phyloP scores from a whole-genome alignment of 352 stramenopile species.

The Pythium angustatum region DNA sequence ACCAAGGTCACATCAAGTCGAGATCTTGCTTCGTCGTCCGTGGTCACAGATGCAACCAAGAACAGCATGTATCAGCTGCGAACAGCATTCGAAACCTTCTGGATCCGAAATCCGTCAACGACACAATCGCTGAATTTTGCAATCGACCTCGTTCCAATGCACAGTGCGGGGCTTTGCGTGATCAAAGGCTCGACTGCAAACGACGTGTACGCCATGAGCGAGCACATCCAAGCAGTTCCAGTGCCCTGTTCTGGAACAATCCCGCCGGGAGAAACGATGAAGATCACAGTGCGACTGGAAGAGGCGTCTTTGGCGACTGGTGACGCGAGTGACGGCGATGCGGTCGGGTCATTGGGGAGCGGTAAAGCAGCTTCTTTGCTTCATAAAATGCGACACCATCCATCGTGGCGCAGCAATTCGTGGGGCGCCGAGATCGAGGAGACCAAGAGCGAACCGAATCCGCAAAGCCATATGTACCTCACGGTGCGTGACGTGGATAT shows the following conservation, averaged over 20 bases:
- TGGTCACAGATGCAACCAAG: conserved; percentile 20
- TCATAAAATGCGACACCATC: conserved; percentile 80
- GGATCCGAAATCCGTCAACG: conserved; percentile 75
- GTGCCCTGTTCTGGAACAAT: conserved; percentile 74
- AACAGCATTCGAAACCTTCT: conserved; percentile 75
- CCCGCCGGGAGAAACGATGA: conserved; percentile 66
- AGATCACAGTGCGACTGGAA: conserved; percentile 80
- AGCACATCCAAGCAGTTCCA: conserved; percentile 74
- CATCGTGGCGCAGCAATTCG: conserved; percentile 81
- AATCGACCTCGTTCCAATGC: conserved; percentile 69
- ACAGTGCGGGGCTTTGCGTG: conserved; percentile 62
- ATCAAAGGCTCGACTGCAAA: conserved; percentile 52
- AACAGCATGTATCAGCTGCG: conserved; percentile 62
- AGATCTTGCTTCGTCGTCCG: conserved; percentile 11
- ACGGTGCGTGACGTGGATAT: conserved; percentile 72
- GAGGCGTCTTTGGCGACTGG: conserved; percentile 41
- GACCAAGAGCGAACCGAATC: conserved; percentile 37
- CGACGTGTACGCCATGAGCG: conserved; percentile 76
- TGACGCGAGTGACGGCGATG: conserved; percentile 18
- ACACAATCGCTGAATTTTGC: conserved; percentile 68
- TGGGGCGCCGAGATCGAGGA: conserved; percentile 68
- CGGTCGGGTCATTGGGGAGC: conserved; percentile 1
- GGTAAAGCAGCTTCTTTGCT: conserved; percentile 34
- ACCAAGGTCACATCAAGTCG: conserved; percentile 34
- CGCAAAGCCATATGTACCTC: conserved; percentile 75